Base-by-base conservation (phyloP, 2,329 filamentous ascomycete species). In the Xylariaceae sp. region DNA sequence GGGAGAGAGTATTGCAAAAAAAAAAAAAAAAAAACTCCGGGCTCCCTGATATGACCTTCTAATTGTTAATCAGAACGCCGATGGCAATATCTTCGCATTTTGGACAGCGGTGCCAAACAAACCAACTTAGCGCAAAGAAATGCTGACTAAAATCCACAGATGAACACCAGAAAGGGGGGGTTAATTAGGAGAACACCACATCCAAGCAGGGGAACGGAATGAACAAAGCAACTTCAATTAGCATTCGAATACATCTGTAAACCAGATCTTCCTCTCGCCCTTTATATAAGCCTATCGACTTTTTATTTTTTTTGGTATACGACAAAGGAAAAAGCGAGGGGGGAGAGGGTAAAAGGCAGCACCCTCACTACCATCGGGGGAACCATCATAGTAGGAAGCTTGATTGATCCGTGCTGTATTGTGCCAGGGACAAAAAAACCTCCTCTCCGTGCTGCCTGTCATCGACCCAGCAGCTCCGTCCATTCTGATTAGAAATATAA, bases 401-500 rank as follows among this genome's bases (percentile, higher is more conserved):
- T 4, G 23, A 9, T 26, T 26, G 9, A 60, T 40, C 59, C 57
- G 52, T 57, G 52, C 47, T 53, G 12, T 10, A 7, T 23, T 37
- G 7, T 23, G 16, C 40, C 23, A 23, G 9, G 23, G 12, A 40
- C 19, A 20, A 21, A 19, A 50, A 48, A 48, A 45, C 26, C 41
- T 44, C 50, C 40, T 14, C 21, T 47, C 18, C 26, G 50, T 20
- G 20, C 51, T 55, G 40, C 51, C 50, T 16, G 12, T 54, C 53
- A 37, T 50, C 40, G 41, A 54, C 50, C 32, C 3, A 46, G 50
- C 40, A 37, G 12, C 47, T 20, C 56, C 49, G 29, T 51, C 46
- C 48, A 44, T 52, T 53, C 47, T 55, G 50, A 62, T 62, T 62
- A 62, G 47, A 62, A 62, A 53, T 54, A 61, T 46, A 60, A 47